Percentiles rank a stretch among this genome's conserved stretches.
Evolutionary conservation across 257 asterid species (phyloP).

Genomic region (Penstemon eatonii): DNA sequence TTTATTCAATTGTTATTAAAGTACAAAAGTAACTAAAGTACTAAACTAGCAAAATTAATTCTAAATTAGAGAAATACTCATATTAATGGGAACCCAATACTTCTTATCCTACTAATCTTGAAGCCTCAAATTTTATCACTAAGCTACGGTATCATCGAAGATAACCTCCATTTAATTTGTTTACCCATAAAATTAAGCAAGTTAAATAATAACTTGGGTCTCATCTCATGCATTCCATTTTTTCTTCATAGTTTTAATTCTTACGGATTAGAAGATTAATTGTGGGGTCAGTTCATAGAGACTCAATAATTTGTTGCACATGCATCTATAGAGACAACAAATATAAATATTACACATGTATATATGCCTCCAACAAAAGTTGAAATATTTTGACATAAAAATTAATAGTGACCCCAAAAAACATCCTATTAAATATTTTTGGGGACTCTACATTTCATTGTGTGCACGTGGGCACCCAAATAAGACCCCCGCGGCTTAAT

Average conservation of each 20-base stretch:
- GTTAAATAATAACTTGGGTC: too few relatives aligned
- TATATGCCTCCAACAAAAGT: conserved; percentile 22
- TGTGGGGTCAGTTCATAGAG: conserved; percentile 45
- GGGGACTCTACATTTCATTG: conserved; percentile 38
- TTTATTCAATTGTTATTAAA: too few relatives aligned
- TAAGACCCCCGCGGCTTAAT: conserved; percentile 33
- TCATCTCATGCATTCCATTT: background rate
- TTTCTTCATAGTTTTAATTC: conserved; percentile 23
- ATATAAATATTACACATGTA: conserved; percentile 38
- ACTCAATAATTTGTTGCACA: conserved; percentile 61
- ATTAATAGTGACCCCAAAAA: conserved; percentile 24
- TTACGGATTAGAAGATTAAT: conserved; percentile 35
- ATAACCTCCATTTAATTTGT: too few relatives aligned
- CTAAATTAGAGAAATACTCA: too few relatives aligned
- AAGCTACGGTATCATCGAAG: too few relatives aligned
- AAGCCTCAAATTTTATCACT: too few relatives aligned
- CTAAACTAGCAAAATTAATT: too few relatives aligned
- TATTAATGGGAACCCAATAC: too few relatives aligned
- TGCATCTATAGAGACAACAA: conserved; percentile 40
- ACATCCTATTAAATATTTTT: conserved; percentile 34
- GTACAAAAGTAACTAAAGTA: too few relatives aligned
- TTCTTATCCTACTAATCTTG: too few relatives aligned
- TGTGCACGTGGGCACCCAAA: conserved; percentile 57
- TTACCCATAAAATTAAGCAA: too few relatives aligned
- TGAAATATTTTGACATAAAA: conserved; percentile 19